Conservation (phyloP, 2,329 filamentous ascomycete species). For the Fusarium drepaniforme region DNA sequence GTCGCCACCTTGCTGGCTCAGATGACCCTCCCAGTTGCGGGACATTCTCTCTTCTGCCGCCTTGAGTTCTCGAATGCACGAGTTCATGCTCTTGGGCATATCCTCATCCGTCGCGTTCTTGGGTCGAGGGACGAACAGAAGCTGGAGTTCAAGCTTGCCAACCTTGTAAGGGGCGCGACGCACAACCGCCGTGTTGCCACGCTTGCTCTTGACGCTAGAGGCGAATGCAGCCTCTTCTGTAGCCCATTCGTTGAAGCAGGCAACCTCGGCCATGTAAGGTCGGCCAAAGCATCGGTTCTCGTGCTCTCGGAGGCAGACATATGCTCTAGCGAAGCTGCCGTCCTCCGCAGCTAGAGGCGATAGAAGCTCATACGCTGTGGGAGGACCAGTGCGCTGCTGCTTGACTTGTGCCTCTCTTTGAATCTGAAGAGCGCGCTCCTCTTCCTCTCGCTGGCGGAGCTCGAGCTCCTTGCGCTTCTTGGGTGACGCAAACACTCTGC, state of each 20-base stretch:
- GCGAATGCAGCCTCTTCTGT: conserved; percentile 83
- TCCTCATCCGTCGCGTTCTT: conserved; percentile 90
- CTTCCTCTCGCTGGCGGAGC: conserved; percentile 83
- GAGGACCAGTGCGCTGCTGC: conserved; percentile 71
- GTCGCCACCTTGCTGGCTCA: conserved; percentile 97
- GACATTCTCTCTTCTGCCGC: conserved; percentile 86
- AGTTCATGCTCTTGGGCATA: conserved; percentile 99
- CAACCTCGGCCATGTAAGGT: conserved; percentile 87
- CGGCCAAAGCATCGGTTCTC: conserved; percentile 90
- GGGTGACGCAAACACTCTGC: conserved; percentile 91
- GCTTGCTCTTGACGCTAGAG: conserved; percentile 96
- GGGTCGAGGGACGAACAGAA: conserved; percentile 94
- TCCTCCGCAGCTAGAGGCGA: conserved; percentile 90
- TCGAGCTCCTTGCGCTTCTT: conserved; percentile 98
- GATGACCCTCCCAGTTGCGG: conserved; percentile 85
- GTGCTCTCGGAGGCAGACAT: conserved; percentile 93
- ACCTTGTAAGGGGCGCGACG: conserved; percentile 96
- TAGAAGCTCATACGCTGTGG: conserved; percentile 86
- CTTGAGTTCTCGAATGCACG: conserved; percentile 92
- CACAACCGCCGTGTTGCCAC: conserved; percentile 75
- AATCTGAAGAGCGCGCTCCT: conserved; percentile 76
- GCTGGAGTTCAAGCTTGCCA: conserved; percentile 92
- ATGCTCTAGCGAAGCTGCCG: conserved; percentile 93
- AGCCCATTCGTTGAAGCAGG: conserved; percentile 99
- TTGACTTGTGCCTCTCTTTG: conserved; percentile 75